A percentile compares a stretch with the other conserved stretches of the same genome.
Conservation (phyloP, 768 basidiomycete genomes). For the Coprinopsis marcescibilis region DNA sequence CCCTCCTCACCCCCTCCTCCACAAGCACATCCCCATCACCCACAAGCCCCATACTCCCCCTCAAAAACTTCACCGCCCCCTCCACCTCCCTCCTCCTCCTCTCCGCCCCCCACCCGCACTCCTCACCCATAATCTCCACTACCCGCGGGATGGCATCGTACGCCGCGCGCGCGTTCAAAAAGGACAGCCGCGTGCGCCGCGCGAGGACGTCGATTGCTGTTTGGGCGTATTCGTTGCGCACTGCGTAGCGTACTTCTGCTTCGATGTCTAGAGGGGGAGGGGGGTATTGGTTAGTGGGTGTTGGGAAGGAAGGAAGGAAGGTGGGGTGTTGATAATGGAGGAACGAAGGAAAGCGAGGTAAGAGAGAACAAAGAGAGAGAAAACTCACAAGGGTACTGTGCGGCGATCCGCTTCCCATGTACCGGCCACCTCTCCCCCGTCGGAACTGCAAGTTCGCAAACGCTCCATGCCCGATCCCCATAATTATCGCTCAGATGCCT, state of each 20-base stretch:
- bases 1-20: conserved; percentile 22
- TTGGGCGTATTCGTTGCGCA: conserved; percentile 84
- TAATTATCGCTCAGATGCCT: conserved; percentile 92
- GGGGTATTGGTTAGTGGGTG: not conserved
- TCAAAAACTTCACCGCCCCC: conserved; percentile 59
- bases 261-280: conserved; percentile 58
- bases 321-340: not conserved
- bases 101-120: conserved; percentile 68
- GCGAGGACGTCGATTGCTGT: conserved; percentile 93
- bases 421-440: conserved; percentile 83
- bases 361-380: not conserved
- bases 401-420: conserved; percentile 67
- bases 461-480: conserved; percentile 95
- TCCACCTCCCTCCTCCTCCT: conserved; percentile 57
- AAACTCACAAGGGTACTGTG: conserved; percentile 69
- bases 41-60: conserved; percentile 81
- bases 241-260: conserved; percentile 88
- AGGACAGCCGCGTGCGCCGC: conserved; percentile 84
- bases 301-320: not conserved
- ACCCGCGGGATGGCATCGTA: conserved; percentile 81
- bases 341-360: not conserved
- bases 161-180: conserved; percentile 86
- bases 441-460: conserved; percentile 72
- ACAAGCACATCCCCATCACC: conserved; percentile 38
- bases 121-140: conserved; percentile 85